A percentile compares a stretch with the other conserved stretches of the same genome.
phyloP scores from a whole-genome alignment of 148 eudicot species.

The Drosera capensis region DNA sequence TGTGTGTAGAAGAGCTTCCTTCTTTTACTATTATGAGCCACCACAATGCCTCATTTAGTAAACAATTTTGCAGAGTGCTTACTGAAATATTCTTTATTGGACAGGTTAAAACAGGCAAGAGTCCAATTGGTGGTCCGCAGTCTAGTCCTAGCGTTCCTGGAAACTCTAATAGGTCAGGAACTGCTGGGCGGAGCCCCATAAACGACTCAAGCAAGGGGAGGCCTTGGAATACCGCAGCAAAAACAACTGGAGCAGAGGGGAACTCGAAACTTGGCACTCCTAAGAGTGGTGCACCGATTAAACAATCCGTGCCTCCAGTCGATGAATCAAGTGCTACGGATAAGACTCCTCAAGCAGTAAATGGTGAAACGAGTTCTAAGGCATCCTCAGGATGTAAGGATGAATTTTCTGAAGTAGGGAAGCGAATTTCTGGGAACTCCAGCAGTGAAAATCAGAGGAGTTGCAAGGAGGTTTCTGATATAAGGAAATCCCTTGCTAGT shows the following conservation, averaged over 20 bases:
- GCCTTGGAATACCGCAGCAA: constrained; percentile 18
- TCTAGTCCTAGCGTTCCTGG: constrained; percentile 34
- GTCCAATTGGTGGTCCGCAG: constrained; percentile 30
- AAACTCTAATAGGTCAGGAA: constrained; percentile 25
- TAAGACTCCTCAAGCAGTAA: constrained; percentile 11
- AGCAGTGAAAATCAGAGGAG: too few relatives aligned
- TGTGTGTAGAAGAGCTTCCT: too few relatives aligned
- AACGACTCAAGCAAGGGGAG: constrained; percentile 29
- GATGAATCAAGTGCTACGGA: constrained; percentile 13
- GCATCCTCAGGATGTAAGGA: constrained; percentile 5
- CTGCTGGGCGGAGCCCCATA: constrained; percentile 20
- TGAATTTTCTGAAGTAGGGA: constrained; percentile 1
- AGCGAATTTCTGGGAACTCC: background rate
- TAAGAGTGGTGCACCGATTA: constrained; percentile 9
- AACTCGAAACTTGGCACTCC: constrained; percentile 18
- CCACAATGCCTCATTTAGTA: too few relatives aligned
- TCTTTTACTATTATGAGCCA: too few relatives aligned
- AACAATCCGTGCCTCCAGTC: constrained; percentile 11
- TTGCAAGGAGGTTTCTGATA: constrained; percentile 5
- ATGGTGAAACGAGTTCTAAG: constrained; percentile 8
- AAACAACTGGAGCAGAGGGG: constrained; percentile 11
- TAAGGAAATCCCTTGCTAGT: constrained; percentile 9
- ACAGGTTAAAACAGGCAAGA: constrained; percentile 48
- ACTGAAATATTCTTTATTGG: constrained; percentile 4
- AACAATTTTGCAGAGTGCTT: constrained; percentile 3